Evolutionary conservation across 2,329 filamentous ascomycete species (phyloP).

Genomic region (Aspergillus tanneri): DNA sequence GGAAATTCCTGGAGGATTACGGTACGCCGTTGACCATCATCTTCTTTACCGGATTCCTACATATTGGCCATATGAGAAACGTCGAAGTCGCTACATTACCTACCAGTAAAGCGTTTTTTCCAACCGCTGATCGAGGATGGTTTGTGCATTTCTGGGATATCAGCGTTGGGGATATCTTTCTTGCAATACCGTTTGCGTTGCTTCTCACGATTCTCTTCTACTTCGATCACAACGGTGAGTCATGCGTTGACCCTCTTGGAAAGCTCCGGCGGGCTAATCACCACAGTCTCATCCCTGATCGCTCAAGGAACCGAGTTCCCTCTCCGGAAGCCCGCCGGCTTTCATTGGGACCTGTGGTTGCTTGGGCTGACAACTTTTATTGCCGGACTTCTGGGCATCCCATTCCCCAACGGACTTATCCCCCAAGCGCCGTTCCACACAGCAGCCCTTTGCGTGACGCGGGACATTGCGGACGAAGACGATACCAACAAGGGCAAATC

Average conservation of each 20-base stretch:
- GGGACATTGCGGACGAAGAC: conserved; percentile 54
- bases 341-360: conserved; percentile 83
- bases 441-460: conserved; percentile 71
- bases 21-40: conserved; percentile 78
- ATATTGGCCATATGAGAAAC: conserved; percentile 76
- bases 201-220: conserved; percentile 82
- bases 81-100: conserved; percentile 71
- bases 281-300: conserved; percentile 72
- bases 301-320: conserved; percentile 82
- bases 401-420: conserved; percentile 80
- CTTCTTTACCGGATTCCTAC: conserved; percentile 88
- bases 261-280: conserved; percentile 1
- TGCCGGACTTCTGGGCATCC: conserved; percentile 72
- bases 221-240: conserved; percentile 80
- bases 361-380: conserved; percentile 75
- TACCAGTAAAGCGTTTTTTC: conserved; percentile 73
- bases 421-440: conserved; percentile 83
- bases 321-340: conserved; percentile 75
- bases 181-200: conserved; percentile 82
- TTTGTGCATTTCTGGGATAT: conserved; percentile 81
- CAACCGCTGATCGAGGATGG: conserved; percentile 72
- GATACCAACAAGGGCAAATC: conserved; percentile 60
- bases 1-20: conserved; percentile 86
- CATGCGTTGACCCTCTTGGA: background rate
- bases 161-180: conserved; percentile 68